Percentiles rank a stretch among this genome's conserved stretches.
Conservation (phyloP, 208 protist genomes). For the Entamoeba invadens region DNA sequence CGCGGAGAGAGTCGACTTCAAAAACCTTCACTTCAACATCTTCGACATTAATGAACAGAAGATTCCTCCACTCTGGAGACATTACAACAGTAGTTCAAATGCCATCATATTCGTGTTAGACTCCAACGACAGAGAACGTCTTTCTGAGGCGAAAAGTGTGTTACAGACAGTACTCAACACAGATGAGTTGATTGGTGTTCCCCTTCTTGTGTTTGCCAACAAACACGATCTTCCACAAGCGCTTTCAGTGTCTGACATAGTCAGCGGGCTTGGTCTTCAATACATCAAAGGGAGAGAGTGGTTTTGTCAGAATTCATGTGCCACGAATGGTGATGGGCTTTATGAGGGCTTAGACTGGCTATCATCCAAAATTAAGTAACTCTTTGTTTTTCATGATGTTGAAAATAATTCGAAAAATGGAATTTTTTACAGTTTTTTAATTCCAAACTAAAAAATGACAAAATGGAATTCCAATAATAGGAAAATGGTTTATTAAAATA, state of each 20-base stretch:
- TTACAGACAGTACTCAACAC: slow-evolving; percentile 67
- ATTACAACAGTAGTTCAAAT: slow-evolving; percentile 73
- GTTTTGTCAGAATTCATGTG: not conserved
- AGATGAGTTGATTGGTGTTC: slow-evolving; percentile 77
- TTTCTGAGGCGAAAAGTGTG: slow-evolving; percentile 71
- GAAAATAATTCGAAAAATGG: no score
- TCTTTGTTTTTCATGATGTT: no score
- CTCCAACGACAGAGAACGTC: slow-evolving; percentile 49
- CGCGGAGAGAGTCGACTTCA: slow-evolving; percentile 22
- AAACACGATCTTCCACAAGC: slow-evolving; percentile 87
- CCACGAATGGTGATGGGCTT: not conserved
- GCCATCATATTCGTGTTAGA: slow-evolving; percentile 76
- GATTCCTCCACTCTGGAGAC: slow-evolving; percentile 82
- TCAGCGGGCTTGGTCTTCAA: slow-evolving; percentile 27
- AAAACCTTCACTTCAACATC: slow-evolving; percentile 50
- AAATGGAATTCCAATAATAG: no score
- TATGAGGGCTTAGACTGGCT: not conserved
- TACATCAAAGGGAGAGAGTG: not conserved
- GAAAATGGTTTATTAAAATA: no score
- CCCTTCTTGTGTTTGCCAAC: slow-evolving; percentile 96
- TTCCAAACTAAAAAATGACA: no score
- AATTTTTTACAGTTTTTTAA: no score
- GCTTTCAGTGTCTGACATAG: slow-evolving; percentile 53
- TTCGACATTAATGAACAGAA: slow-evolving; percentile 98
- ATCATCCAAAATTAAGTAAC: not conserved